Evolutionary conservation across 208 protist species (phyloP), one percentile per base, ranked within the genome.

Genomic region (Trypanosoma melophagium): DNA sequence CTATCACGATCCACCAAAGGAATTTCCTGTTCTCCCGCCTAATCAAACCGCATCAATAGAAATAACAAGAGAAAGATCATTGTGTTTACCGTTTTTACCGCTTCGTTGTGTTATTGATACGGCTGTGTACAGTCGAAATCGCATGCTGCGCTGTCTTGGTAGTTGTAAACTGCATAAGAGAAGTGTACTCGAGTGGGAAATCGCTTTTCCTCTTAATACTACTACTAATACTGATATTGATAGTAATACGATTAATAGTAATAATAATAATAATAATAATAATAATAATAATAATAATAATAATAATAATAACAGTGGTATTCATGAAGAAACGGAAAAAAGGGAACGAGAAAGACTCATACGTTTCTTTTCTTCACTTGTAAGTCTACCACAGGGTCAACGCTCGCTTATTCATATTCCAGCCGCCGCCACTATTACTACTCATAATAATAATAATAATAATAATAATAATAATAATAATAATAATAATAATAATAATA

Each of bases 91-190:
- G 1, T 84, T 86, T 63, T 53, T 88, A 8, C 77, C 82, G 47
- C 79, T 81, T 1, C 58, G 59, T 40, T 92, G 83, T 55, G 70
- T 96, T 25, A 85, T 96, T 61, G 90, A 96, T 62, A 80, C 69
- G 7, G 85, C 79, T 7, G 90, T 96, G 40, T 96, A 96, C 74
- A 85, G 76, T 22, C 82, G 81, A 1, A 96, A 96, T 57, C 77
- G 90, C 31, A 85, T 81, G 70, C 85, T 96, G 76, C 87, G 90
- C 4, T 91, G 83, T 56, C 53, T 92, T 7, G 80, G 87, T 3
- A 89, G 86, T 57, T 91, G 83, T 62, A 96, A 96, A 72, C 76
- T 96, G 0, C 69, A 77, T 49, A 91, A 92, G 53, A 31, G 52
- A 21, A 72, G 62, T 47, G 67, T 90, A 16, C 66, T 96, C 19